Evolutionary conservation across 192 early-diverging fungal genomes (phyloP).

Genomic region (Rhizophagus clarus): DNA sequence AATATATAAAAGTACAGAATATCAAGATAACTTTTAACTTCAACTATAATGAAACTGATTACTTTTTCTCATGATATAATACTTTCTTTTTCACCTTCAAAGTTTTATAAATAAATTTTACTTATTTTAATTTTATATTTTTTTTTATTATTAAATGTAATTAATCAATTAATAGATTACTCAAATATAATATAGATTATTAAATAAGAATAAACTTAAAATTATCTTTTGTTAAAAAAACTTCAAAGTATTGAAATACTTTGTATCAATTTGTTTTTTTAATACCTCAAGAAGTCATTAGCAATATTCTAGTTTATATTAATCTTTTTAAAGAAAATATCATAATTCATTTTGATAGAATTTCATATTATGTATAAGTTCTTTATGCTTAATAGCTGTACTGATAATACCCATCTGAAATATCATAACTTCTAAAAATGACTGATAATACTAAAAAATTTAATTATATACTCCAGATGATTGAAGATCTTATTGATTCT

Average conservation of each 20-base stretch:
- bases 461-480: constrained; percentile 12
- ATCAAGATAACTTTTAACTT: too few species aligned
- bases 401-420: constrained; percentile 16
- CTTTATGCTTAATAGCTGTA: neutral
- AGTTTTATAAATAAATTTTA: neutral
- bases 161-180: neutral
- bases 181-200: neutral
- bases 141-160: constrained; percentile 6
- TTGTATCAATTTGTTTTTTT: constrained; percentile 1
- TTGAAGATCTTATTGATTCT: neutral
- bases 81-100: too few species aligned
- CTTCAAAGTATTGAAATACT: neutral
- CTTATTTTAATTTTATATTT: constrained; percentile 16
- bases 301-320: neutral
- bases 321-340: neutral
- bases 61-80: too few species aligned
- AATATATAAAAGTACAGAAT: neutral
- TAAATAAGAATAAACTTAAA: neutral
- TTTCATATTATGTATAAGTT: neutral
- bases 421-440: constrained; percentile 14
- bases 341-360: neutral
- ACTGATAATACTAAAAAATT: constrained; percentile 14
- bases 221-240: neutral
- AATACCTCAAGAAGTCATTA: neutral
- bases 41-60: too few species aligned